Evolutionary conservation across 495 filamentous ascomycete genomes (phyloP).

Genomic region (Lasiosphaeria ovina): DNA sequence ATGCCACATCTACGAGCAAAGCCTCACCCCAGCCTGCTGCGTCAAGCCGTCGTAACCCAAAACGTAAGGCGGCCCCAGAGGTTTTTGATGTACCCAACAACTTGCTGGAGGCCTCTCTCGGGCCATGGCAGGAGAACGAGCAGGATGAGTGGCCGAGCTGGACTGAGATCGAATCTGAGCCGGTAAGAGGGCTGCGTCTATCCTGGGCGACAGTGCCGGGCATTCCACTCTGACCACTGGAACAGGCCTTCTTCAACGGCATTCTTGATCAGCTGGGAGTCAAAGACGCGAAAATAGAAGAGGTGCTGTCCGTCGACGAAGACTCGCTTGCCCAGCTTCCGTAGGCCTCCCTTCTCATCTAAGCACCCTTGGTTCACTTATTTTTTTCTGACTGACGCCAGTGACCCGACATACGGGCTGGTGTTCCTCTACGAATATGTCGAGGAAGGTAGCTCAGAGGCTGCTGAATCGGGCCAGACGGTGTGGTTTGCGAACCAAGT

Average conservation of each 20-base stretch:
- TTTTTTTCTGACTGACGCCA: conserved; percentile 24
- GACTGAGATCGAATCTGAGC: conserved; percentile 88
- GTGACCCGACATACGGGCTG: conserved; percentile 73
- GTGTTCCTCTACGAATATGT: conserved; percentile 79
- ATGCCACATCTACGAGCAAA: not conserved
- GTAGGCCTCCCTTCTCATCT: conserved; percentile 40
- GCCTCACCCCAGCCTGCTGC: not conserved
- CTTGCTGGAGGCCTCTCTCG: conserved; percentile 37
- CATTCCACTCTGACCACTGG: not conserved
- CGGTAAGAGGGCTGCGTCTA: conserved; percentile 50
- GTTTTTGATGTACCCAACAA: conserved; percentile 31
- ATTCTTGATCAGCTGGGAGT: conserved; percentile 80
- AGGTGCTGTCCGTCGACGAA: conserved; percentile 73
- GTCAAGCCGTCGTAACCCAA: conserved; percentile 29
- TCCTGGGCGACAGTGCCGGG: not conserved
- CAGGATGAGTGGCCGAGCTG: conserved; percentile 60
- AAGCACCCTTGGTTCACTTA: not conserved
- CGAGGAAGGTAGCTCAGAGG: conserved; percentile 46
- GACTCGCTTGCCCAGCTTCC: conserved; percentile 63
- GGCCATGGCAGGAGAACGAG: conserved; percentile 41
- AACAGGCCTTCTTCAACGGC: conserved; percentile 75
- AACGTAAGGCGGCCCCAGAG: conserved; percentile 37
- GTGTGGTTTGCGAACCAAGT: conserved; percentile 97
- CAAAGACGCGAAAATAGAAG: conserved; percentile 68
- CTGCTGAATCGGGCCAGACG: conserved; percentile 52